Evolutionary conservation across 495 filamentous ascomycete species (phyloP), one percentile per base, ranked within the genome.

Genomic region (Platismatia glauca): DNA sequence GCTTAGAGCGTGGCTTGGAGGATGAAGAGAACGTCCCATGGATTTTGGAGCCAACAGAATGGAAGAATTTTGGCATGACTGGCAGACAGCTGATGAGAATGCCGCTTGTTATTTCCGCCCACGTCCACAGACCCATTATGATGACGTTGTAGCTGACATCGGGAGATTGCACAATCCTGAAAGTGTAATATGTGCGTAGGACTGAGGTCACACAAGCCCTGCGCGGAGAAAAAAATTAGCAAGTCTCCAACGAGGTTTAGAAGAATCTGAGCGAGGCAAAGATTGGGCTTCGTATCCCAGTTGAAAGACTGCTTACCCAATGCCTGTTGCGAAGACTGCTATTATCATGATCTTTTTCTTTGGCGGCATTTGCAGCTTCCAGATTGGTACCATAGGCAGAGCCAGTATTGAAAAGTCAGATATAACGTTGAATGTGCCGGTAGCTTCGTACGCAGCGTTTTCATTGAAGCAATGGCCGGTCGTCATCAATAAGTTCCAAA

Each of bases 381-480:
- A 69, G 1, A 69, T 15, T 2, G 41, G 39, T 4, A 46, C 27
- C 50, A 69, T 67, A 4, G 68, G 65, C 1, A 69, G 56, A 59
- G 6, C 66, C 37, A 11, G 63, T 43, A 37, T 69, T 67, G 11
- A 62, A 43, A 43, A 39, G 38, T 39, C 38, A 15, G 38, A 39
- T 2, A 39, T 8, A 13, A 39, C 12, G 38, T 69, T 69, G 15
- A 66, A 66, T 12, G 60, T 60, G 13, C 62, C 60, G 7, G 22
- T 64, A 27, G 63, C 62, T 4, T 52, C 12, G 44, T 73, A 70
- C 0, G 60, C 60, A 1, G 68, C 71, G 24, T 66, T 56, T 11
- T 53, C 52, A 38, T 74, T 69, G 48, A 74, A 67, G 44, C 76
- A 78, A 52, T 74, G 74, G 7, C 76, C 75, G 1, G 71, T 68